These are phyloP conservation scores for Saccharomyces pastorianus DNA, from an alignment of 1,139 yeast species.

Conservation along the genomic window DNA sequence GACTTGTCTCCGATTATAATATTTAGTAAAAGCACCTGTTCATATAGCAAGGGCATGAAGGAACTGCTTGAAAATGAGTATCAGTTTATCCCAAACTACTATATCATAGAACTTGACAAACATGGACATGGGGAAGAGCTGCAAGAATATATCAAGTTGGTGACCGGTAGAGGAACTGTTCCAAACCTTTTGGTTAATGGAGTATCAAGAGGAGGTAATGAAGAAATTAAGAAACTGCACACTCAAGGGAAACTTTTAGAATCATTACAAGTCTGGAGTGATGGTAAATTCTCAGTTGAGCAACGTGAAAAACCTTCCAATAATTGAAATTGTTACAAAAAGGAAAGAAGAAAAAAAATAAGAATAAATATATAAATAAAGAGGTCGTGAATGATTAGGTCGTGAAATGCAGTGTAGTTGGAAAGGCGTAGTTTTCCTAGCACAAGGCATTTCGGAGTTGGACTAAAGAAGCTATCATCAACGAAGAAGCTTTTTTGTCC, in stretches of 20 bases:
- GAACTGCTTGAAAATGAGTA: slow-evolving; percentile 55
- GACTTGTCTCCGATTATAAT: slow-evolving; percentile 60
- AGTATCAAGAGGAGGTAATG: slow-evolving; percentile 66
- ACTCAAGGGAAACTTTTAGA: slow-evolving; percentile 18
- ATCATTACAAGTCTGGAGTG: slow-evolving; percentile 20
- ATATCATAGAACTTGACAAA: slow-evolving; percentile 72
- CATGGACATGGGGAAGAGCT: slow-evolving; percentile 59
- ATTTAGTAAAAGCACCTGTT: slow-evolving; percentile 66
- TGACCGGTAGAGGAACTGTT: slow-evolving; percentile 59
- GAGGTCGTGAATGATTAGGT: no score
- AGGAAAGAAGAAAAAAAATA: neutral
- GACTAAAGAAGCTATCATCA: neutral
- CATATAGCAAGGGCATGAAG: slow-evolving; percentile 67
- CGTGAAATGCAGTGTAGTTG: no score
- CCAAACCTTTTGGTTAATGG: slow-evolving; percentile 64
- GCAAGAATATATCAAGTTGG: slow-evolving; percentile 49
- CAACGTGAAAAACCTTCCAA: slow-evolving; percentile 20
- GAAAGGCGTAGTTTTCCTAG: neutral
- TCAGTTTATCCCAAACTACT: slow-evolving; percentile 62
- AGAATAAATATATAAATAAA: no score
- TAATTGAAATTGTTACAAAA: slow-evolving; percentile 6
- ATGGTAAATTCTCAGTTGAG: slow-evolving; percentile 13
- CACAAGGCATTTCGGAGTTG: neutral
- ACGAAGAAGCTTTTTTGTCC: neutral
- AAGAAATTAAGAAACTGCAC: slow-evolving; percentile 64